Evolutionary conservation across 805 yeast species (phyloP), one percentile per base, ranked within the genome.

Genomic region (Kodamaea neixiangensis): DNA sequence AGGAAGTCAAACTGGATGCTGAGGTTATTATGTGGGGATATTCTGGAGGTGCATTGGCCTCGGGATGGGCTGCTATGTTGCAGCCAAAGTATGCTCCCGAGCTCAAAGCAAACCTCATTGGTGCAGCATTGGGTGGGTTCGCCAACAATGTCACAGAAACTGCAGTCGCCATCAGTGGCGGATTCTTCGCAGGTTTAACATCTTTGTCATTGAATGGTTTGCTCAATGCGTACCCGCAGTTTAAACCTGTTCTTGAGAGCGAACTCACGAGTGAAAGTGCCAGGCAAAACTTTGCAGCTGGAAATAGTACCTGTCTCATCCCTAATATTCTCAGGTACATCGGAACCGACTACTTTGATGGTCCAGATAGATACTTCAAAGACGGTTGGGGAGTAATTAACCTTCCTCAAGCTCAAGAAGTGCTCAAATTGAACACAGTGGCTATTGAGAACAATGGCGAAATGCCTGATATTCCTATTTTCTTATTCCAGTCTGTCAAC

Each of bases 11-110:
- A 6, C 18, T 52, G 6, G 57, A 61, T 31, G 65, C 72, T 1
- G 48, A 52, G 13, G 53, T 56, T 4, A 52, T 51, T 9, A 25
- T 71, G 44, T 69, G 70, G 71, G 77, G 77, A 0, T 72, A 67
- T 47, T 67, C 73, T 3, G 77, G 77, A 13, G 76, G 75, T 3
- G 60, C 72, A 0, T 50, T 71, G 20, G 72, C 76, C 14, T 48
- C 69, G 9, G 65, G 69, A 2, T 72, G 76, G 76, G 75, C 75
- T 14, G 67, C 70, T 1, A 61, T 66, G 7, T 54, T 69, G 21
- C 73, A 68, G 50, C 73, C 73, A 7, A 41, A 52, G 2, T 72
- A 72, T 49, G 75, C 76, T 2, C 68, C 71, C 0, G 76, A 72
- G 18, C 54, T 59, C 33, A 20, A 54, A 58, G 18, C 41, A 29